Evolutionary conservation across 352 stramenopile species (phyloP).

Genomic region (Phytophthora boehmeriae): DNA sequence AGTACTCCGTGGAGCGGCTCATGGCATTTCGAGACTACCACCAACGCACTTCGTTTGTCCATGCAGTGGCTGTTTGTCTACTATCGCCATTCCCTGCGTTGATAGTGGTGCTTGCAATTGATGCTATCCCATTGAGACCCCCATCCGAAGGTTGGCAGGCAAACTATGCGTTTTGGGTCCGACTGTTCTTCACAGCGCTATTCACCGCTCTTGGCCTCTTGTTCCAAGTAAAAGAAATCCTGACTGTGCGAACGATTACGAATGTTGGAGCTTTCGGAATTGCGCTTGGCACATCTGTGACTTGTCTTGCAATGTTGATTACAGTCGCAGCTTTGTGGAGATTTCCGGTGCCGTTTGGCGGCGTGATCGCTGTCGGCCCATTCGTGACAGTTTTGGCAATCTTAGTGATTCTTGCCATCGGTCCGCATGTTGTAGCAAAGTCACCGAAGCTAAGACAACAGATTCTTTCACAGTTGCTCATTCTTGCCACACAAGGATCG

Average conservation of each 20-base stretch:
- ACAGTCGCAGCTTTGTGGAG: neutral
- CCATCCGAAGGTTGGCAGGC: conserved; percentile 6
- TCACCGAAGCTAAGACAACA: neutral
- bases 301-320: conserved; percentile 1
- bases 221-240: neutral
- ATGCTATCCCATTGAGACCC: conserved; percentile 19
- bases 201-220: conserved; percentile 2
- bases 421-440: neutral
- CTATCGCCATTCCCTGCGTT: conserved; percentile 9
- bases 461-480: neutral
- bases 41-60: too few species aligned
- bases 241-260: conserved; percentile 1
- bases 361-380: neutral
- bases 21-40: too few species aligned
- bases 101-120: conserved; percentile 1
- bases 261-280: neutral
- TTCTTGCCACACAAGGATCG: conserved; percentile 7
- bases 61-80: neutral
- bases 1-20: too few species aligned
- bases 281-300: neutral
- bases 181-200: conserved; percentile 2
- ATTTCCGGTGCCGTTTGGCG: conserved; percentile 20
- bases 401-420: neutral
- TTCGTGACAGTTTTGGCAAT: neutral
- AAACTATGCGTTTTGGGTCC: conserved; percentile 21